A percentile compares a stretch with the other conserved stretches of the same genome.
phyloP scores from a whole-genome alignment of 2,329 filamentous ascomycete species.

The Diaporthe longicolla region DNA sequence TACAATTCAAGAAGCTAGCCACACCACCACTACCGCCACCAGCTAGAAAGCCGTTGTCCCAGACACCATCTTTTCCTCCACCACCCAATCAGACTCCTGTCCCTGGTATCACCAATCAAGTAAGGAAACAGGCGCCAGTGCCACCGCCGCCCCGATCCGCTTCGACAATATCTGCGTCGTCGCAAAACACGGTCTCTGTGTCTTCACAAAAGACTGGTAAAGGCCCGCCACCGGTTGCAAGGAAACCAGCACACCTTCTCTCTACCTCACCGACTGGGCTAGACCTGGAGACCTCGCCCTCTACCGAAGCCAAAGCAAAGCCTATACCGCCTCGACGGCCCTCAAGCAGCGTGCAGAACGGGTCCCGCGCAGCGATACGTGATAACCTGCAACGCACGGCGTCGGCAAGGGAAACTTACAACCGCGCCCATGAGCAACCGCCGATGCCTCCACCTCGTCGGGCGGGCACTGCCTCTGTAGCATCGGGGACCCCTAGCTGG shows the following conservation, averaged over 20 bases:
- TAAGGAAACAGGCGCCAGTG: conserved; percentile 47
- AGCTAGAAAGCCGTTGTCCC: conserved; percentile 56
- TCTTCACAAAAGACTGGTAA: conserved; percentile 57
- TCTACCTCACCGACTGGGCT: conserved; percentile 49
- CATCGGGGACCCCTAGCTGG: conserved; percentile 32
- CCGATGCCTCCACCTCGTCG: conserved; percentile 42
- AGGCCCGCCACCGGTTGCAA: conserved; percentile 68
- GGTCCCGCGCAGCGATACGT: conserved; percentile 27
- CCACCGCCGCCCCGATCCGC: conserved; percentile 50
- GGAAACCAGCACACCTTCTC: conserved; percentile 72
- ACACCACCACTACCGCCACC: conserved; percentile 62
- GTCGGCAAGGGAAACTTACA: conserved; percentile 35
- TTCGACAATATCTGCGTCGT: conserved; percentile 55
- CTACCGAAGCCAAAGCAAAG: conserved; percentile 44
- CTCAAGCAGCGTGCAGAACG: conserved; percentile 39
- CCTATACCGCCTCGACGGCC: conserved; percentile 49
- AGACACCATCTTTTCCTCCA: conserved; percentile 42
- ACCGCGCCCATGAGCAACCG: conserved; percentile 32
- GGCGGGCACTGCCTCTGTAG: conserved; percentile 34
- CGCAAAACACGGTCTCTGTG: conserved; percentile 53
- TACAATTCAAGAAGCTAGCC: conserved; percentile 50
- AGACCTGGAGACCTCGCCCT: conserved; percentile 40
- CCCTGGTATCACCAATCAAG: conserved; percentile 43
- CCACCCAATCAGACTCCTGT: conserved; percentile 42
- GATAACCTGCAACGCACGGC: conserved; percentile 38